Evolutionary conservation across 495 filamentous ascomycete species (phyloP).

Genomic region (Neurospora sp.): DNA sequence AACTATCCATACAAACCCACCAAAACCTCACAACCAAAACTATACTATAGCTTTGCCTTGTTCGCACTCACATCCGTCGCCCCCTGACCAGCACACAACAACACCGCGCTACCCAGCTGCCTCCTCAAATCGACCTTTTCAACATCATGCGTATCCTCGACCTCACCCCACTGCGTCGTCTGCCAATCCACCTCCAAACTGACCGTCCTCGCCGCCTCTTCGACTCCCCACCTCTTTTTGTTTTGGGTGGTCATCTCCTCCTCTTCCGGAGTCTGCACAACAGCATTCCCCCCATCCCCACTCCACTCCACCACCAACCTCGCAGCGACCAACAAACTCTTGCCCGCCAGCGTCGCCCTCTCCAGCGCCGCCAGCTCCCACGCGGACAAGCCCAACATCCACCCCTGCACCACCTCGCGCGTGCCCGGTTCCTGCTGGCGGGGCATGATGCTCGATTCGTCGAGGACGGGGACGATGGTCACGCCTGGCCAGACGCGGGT

Average conservation of each 20-base stretch:
- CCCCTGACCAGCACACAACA: constrained; percentile 57
- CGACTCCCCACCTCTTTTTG: constrained; percentile 42
- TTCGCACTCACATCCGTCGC: neutral
- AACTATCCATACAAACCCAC: neutral
- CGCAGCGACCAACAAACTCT: constrained; percentile 71
- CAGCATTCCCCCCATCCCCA: constrained; percentile 37
- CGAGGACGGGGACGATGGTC: constrained; percentile 64
- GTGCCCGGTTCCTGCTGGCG: constrained; percentile 58
- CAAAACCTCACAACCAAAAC: neutral
- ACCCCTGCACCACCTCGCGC: constrained; percentile 62
- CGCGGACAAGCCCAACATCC: constrained; percentile 59
- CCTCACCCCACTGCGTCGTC: constrained; percentile 85
- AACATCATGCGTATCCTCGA: constrained; percentile 98
- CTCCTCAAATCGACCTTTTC: constrained; percentile 82
- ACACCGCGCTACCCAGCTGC: constrained; percentile 76
- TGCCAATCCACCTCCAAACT: constrained; percentile 87
- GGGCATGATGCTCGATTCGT: constrained; percentile 62
- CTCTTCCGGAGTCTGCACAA: constrained; percentile 4
- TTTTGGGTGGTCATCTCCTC: constrained; percentile 4
- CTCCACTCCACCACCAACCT: constrained; percentile 85
- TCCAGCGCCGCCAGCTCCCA: constrained; percentile 85
- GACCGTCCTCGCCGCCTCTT: constrained; percentile 65
- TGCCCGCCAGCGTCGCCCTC: constrained; percentile 69
- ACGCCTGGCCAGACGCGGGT: constrained; percentile 78
- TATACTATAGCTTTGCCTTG: neutral